Base-by-base conservation (phyloP, 1,139 yeast species). In the Diutina siamensis region DNA sequence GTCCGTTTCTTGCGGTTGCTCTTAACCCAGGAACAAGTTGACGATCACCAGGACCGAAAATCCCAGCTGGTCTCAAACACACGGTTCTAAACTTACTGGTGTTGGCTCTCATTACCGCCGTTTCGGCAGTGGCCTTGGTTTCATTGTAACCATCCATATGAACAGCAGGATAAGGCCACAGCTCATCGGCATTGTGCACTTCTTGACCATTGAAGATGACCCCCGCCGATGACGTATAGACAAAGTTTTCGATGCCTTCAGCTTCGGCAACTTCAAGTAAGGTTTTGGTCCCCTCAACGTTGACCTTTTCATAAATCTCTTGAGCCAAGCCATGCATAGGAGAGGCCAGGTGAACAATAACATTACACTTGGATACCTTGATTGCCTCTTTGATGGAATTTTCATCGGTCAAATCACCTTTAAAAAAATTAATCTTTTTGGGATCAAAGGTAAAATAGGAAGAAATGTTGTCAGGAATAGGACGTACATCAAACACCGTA, bases 71-170 rank as follows among this genome's bases (percentile, higher is more conserved):
- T 52, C 99, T 78, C 47, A 94, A 65, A 4, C 97, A 89, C 38
- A 86, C 83, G 0, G 98, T 92, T 20, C 20, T 13, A 45, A 71
- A 63, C n/a, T 69, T 67, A 1, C 67, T 62, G 53, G 69, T 72
- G 58, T 85, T 80, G 18, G 94, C 85, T 35, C 73, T 66, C 58
- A 89, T 70, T 2, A 89, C 96, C 62, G 80, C 75, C 27, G 72
- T 74, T 63, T 94, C 99, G 0, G 97, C 99, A 49, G 74, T 73
- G 12, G 96, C 97, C 61, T 94, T 94, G 17, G 98, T 89, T 59
- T 85, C 89, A 58, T 92, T 94, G 62, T 94, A 94, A 1, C 94
- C 95, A 60, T 94, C 98, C 97, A 94, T 88, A 53, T 94, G 94
- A 41, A 77, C 76, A 41, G 74, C 76, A 0, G 97, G 97, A 53